Conservation (phyloP, 331 rosid genomes). For the Pyracantha coccinea region DNA sequence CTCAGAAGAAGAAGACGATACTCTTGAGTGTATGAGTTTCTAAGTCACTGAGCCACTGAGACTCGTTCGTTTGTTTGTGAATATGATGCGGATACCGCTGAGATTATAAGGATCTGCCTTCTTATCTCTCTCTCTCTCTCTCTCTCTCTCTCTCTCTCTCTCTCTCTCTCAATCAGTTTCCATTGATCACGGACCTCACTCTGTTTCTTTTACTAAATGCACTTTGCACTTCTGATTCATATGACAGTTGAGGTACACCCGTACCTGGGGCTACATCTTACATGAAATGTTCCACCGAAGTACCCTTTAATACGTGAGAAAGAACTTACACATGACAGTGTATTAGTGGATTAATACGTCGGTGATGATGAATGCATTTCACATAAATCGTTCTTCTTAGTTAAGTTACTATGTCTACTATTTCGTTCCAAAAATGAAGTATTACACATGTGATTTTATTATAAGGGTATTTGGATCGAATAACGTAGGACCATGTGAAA, state of each 20-base stretch:
- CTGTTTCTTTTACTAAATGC: background rate
- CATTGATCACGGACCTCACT: background rate
- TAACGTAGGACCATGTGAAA: too few relatives aligned
- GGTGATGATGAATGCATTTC: accelerated
- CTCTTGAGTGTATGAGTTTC: background rate
- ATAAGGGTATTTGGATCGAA: too few relatives aligned
- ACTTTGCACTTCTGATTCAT: background rate
- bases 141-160: background rate
- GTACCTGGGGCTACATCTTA: too few relatives aligned
- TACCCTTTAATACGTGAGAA: too few relatives aligned
- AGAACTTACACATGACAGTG: accelerated
- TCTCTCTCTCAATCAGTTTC: background rate
- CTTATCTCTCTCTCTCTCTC: slow-evolving; percentile 6
- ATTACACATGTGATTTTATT: too few relatives aligned
- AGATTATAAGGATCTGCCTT: background rate
- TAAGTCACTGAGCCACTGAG: slow-evolving; percentile 4
- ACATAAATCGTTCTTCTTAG: too few relatives aligned
- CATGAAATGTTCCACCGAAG: too few relatives aligned
- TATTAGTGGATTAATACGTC: too few relatives aligned
- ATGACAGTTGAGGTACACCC: too few relatives aligned
- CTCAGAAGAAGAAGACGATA: background rate
- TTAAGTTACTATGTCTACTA: too few relatives aligned
- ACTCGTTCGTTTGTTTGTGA: background rate
- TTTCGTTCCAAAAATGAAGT: too few relatives aligned
- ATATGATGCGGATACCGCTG: background rate